Percentiles rank a stretch among this genome's conserved stretches.
These are phyloP conservation scores for Rutidosis leptorrhynchoides DNA, from an alignment of 129 eudicot species.

Conservation along the genomic window DNA sequence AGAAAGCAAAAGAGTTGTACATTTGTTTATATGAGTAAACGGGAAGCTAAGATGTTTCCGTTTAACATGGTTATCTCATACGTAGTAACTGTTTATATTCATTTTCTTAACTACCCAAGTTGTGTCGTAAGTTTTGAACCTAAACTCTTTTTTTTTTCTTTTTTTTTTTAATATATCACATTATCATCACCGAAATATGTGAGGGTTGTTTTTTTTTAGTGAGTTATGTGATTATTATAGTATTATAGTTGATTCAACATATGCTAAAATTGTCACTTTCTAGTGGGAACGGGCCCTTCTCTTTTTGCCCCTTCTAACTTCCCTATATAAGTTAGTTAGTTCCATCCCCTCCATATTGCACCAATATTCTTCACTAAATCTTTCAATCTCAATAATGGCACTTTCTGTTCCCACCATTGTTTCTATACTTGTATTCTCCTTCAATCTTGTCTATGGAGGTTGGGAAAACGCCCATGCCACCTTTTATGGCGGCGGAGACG, in stretches of 20 bases:
- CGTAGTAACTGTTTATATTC: too few relatives aligned
- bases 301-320: constrained; percentile 26
- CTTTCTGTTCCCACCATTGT: constrained; percentile 30
- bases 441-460: constrained; percentile 51
- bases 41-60: too few relatives aligned
- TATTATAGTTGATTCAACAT: constrained; percentile 9
- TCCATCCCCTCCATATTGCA: constrained; percentile 25
- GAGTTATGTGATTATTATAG: not conserved
- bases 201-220: too few relatives aligned
- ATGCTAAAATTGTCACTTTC: constrained; percentile 31
- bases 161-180: too few relatives aligned
- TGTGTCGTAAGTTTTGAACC: too few relatives aligned
- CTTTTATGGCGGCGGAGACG: constrained; percentile 87
- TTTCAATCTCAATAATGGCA: constrained; percentile 44
- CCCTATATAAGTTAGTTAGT: constrained; percentile 48
- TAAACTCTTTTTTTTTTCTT: too few relatives aligned
- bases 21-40: not conserved
- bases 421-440: constrained; percentile 37
- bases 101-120: too few relatives aligned
- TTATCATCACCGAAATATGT: too few relatives aligned
- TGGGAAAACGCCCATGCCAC: constrained; percentile 82
- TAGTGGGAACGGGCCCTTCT: constrained; percentile 16
- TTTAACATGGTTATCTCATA: too few relatives aligned
- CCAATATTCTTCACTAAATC: not conserved
- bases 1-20: not conserved